These are phyloP conservation scores for Tolypocladium ovalisporum DNA, from an alignment of 2,329 filamentous ascomycete species.

Conservation along the genomic window DNA sequence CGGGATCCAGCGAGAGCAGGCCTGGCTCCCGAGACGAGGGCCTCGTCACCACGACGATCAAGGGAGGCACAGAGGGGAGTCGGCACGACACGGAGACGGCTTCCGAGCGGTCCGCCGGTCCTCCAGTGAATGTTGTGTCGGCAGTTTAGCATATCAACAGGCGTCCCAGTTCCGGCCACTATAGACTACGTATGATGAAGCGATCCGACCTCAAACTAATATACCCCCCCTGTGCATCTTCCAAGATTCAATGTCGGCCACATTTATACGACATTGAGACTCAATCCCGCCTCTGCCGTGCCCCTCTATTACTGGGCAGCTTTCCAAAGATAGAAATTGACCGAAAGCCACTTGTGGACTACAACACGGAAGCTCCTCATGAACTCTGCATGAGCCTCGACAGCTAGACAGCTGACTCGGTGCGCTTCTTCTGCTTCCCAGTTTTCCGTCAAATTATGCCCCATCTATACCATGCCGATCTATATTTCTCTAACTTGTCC, in stretches of 20 bases:
- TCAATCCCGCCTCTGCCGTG: neutral
- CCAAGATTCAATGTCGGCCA: too few species aligned
- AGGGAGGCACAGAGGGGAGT: neutral
- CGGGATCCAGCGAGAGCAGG: neutral
- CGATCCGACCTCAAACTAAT: neutral
- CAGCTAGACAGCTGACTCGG: too few species aligned
- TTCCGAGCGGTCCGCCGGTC: neutral
- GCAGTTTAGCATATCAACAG: neutral
- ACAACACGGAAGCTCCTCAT: too few species aligned
- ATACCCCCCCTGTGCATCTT: neutral
- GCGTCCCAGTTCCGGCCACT: neutral
- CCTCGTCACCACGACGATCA: constrained; percentile 2
- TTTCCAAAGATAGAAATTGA: too few species aligned
- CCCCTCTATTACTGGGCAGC: too few species aligned
- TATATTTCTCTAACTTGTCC: too few species aligned
- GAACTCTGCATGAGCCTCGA: too few species aligned
- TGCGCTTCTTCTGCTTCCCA: too few species aligned
- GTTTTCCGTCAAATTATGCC: too few species aligned
- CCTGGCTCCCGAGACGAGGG: constrained; percentile 1
- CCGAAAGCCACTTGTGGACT: too few species aligned
- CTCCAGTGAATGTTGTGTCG: neutral
- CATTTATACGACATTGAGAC: neutral
- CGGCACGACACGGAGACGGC: neutral
- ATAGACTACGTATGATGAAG: neutral
- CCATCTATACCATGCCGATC: too few species aligned